Base-by-base conservation (phyloP, 2,329 filamentous ascomycete genomes). In the Volutella citrinella region DNA sequence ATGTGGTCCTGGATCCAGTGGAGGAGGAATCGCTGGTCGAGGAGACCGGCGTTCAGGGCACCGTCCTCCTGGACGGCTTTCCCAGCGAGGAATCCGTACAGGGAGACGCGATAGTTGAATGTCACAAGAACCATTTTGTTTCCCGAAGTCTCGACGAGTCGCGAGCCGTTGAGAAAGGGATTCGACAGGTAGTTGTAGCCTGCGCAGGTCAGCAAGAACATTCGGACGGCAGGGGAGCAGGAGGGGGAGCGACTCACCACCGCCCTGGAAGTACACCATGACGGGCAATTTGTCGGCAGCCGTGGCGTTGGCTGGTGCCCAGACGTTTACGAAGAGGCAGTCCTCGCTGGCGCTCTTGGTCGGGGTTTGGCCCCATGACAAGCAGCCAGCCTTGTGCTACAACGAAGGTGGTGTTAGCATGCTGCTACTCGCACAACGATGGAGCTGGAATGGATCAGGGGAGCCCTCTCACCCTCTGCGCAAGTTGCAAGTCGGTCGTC, bases 1-100 rank as follows among this genome's bases (percentile, higher is more conserved):
- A 85, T 82, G 39, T 85, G 63, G 21, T 69, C 59, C 48, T 77
- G 68, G 0, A 83, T 70, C 82, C 82, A 85, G 30, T 72, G 52
- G 27, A 86, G 54, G 4, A 74, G 63, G 17, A 74, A 68, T 13
- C 78, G 66, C 57, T 84, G 79, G 46, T 86, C 81, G 4, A 82
- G 63, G 7, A 85, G 55, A 0, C 82, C 82, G 3, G 63, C 76
- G 49, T 86, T 85, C 8, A 83, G 63, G 30, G 72, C 67, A 1
- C 80, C 80, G 43, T 77, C 61, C 6, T 61, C 52, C 22, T 69
- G 66, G 9, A 84, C 65, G 19, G 70, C 62, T 23, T 77, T 68
- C 28, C 77, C 71, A 0, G 77, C 72, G 2, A 85, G 64, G 45
- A 84, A 85, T 0, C 80, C 81, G 46, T 74, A 74, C 0, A 76